Evolutionary conservation across 179 eudicot genomes (phyloP), one percentile per base, ranked within the genome.

Genomic region (Drosera spatulata): DNA sequence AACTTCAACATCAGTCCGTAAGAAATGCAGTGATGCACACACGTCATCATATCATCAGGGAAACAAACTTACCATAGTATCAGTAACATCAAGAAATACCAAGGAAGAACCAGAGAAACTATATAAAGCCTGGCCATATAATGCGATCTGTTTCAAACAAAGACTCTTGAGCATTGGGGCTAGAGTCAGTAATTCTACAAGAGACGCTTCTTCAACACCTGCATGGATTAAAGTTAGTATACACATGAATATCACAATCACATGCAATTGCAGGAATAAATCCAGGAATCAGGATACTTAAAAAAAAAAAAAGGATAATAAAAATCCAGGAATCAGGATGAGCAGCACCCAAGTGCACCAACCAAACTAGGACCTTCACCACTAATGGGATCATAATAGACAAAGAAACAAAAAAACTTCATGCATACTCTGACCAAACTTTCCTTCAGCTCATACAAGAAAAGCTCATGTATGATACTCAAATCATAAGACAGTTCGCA

Each of bases 51-150:
- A 22, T 46, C 53, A 50, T 64, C 33, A 55, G 33, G 50, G 57
- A 61, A 49, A 57, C 57, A 49, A 63, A 50, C 87, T 64, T 51
- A 91, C 98, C 91, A 73, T 67, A 50, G 95, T 85, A 70, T 79
- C 74, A 58, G 91, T 83, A 70, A 91, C 83, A 76, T 88, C 88
- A 70, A 91, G 96, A 85, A 75, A 76, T 77, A 88, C 86, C 73
- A 91, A 74, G 59, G 78, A 76, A 55, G 67, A 74, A 54, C 98
- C 95, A 58, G 63, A 56, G 64, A 85, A 80, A 41, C 60, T 70
- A 73, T 62, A 68, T 42, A 91, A 71, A 53, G 78, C 77, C 33
- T 65, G 55, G 45, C 84, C 91, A 64, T 53, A 78, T 55, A 77
- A 69, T 48, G 61, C 67, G 69, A 82, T 84, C 63, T 80, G 89